Percentiles rank a stretch among this genome's conserved stretches.
Evolutionary conservation across 2,329 filamentous ascomycete genomes (phyloP).

Genomic region (Macrophomina pseudophaseolina): DNA sequence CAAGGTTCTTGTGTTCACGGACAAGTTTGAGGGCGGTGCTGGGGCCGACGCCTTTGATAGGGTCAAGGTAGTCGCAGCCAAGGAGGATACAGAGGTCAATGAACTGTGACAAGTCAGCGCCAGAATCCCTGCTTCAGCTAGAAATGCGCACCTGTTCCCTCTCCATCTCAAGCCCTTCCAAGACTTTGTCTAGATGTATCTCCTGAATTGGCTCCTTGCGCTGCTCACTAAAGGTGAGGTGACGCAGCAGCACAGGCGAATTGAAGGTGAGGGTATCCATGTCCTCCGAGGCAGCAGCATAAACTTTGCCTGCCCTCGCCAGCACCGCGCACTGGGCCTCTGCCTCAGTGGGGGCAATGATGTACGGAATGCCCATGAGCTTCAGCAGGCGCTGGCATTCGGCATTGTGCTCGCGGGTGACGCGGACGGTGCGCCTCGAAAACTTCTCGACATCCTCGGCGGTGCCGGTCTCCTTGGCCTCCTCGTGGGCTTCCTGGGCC

Average conservation of each 20-base stretch:
- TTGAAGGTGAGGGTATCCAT: constrained; percentile 99
- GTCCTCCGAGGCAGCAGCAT: constrained; percentile 94
- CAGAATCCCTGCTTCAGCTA: background rate
- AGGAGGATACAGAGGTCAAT: constrained; percentile 97
- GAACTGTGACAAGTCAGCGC: constrained; percentile 63
- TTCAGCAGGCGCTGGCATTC: constrained; percentile 91
- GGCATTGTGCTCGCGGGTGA: constrained; percentile 94
- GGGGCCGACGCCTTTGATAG: constrained; percentile 91
- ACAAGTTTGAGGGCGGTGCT: constrained; percentile 92
- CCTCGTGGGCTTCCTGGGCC: constrained; percentile 86
- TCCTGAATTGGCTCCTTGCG: constrained; percentile 97
- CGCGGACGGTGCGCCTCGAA: constrained; percentile 86
- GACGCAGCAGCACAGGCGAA: constrained; percentile 84
- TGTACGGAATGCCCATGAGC: constrained; percentile 95
- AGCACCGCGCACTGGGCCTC: constrained; percentile 95
- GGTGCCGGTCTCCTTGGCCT: constrained; percentile 96
- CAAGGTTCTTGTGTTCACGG: constrained; percentile 85
- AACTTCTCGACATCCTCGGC: constrained; percentile 99
- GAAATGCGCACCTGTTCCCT: constrained; percentile 70
- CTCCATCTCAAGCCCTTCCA: constrained; percentile 89
- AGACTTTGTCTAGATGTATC: constrained; percentile 83
- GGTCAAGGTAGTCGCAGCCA: constrained; percentile 96
- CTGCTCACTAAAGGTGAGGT: constrained; percentile 96
- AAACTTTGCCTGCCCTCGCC: constrained; percentile 90
- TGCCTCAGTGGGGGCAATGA: constrained; percentile 93